Conservation (phyloP, 2,329 filamentous ascomycete species). For the Trichophyton verrucosum region DNA sequence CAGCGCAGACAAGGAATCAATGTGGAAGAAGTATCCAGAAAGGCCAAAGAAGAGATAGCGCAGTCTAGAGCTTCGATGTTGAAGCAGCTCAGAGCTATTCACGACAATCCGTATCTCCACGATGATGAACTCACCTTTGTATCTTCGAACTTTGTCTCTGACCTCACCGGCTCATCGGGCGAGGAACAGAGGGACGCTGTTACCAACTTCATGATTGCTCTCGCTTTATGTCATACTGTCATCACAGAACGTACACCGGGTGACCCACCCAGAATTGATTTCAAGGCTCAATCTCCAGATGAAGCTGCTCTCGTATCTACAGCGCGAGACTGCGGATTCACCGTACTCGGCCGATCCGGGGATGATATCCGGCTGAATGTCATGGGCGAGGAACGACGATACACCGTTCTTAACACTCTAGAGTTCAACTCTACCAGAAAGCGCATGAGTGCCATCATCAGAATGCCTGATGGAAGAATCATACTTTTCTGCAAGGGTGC, state of each 20-base stretch:
- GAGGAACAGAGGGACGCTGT: conserved; percentile 64
- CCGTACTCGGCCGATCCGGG: conserved; percentile 65
- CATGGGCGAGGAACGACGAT: conserved; percentile 72
- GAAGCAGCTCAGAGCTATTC: conserved; percentile 55
- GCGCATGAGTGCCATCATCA: conserved; percentile 92
- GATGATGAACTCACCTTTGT: conserved; percentile 88
- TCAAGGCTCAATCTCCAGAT: conserved; percentile 95
- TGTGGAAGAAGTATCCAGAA: conserved; percentile 64
- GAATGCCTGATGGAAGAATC: conserved; percentile 84
- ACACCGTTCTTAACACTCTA: conserved; percentile 81
- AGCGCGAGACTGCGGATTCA: conserved; percentile 89
- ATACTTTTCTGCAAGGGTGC: conserved; percentile 94
- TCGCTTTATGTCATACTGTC: conserved; percentile 94
- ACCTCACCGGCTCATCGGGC: conserved; percentile 66
- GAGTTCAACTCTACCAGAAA: conserved; percentile 97
- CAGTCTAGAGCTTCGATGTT: conserved; percentile 63
- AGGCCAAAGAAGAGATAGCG: conserved; percentile 65
- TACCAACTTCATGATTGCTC: conserved; percentile 75
- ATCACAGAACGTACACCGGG: conserved; percentile 81
- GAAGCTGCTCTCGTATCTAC: conserved; percentile 90
- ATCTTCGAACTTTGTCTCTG: conserved; percentile 74
- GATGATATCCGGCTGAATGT: conserved; percentile 79
- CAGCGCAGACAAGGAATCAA: conserved; percentile 81
- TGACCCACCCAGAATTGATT: conserved; percentile 81
- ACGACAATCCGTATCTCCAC: conserved; percentile 82